Evolutionary conservation across 2,329 filamentous ascomycete species (phyloP).

Genomic region (Aspergillus fischeri): DNA sequence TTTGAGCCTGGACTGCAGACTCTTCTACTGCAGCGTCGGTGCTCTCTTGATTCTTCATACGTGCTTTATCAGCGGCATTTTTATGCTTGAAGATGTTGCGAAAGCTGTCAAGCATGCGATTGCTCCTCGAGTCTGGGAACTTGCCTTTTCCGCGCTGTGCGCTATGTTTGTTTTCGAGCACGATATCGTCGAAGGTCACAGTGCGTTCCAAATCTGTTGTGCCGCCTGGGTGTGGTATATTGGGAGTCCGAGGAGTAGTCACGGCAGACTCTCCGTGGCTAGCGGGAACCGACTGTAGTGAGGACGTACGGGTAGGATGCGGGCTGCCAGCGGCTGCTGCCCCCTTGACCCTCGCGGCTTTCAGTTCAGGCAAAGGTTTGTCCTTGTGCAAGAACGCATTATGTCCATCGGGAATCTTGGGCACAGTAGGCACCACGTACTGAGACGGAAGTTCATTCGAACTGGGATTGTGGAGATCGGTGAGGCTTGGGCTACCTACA

Average conservation of each 20-base stretch:
- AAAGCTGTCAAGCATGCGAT: conserved; percentile 13
- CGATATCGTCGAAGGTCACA: conserved; percentile 8
- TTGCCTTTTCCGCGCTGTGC: neutral
- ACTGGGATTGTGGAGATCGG: conserved; percentile 2
- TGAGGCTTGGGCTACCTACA: conserved; percentile 3
- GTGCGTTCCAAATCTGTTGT: neutral
- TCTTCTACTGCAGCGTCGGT: neutral
- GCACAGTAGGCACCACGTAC: conserved; percentile 4
- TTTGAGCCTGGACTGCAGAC: neutral
- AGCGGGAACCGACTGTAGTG: conserved; percentile 8
- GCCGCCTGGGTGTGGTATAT: neutral
- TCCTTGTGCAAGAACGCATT: neutral
- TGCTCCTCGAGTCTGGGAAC: conserved; percentile 12
- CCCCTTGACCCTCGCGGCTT: neutral
- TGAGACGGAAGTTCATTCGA: neutral
- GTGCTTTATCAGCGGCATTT: conserved; percentile 5
- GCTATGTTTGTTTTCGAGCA: neutral
- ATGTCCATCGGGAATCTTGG: conserved; percentile 8
- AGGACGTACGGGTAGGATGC: conserved; percentile 12
- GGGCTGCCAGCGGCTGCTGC: neutral
- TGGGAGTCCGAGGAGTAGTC: neutral
- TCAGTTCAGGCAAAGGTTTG: neutral
- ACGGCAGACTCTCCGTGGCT: neutral
- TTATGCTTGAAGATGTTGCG: conserved; percentile 19
- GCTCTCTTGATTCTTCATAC: conserved; percentile 1